Evolutionary conservation across 352 stramenopile genomes (phyloP).

Genomic region (Globisporangium viniferum): DNA sequence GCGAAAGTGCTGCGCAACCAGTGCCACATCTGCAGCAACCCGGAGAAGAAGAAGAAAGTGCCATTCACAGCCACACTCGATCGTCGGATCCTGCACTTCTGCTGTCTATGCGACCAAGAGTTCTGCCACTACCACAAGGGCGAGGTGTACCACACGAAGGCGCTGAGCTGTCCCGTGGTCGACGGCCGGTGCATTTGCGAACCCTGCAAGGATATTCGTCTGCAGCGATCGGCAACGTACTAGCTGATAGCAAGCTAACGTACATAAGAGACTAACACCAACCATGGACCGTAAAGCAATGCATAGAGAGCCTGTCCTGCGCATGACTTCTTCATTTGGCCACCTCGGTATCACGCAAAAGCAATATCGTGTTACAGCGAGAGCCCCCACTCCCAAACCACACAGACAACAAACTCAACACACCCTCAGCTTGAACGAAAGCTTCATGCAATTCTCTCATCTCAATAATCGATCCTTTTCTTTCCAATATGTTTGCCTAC

Average conservation of each 20-base stretch:
- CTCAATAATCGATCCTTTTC: neutral
- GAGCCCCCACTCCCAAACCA: neutral
- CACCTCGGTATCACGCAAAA: neutral
- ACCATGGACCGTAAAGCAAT: neutral
- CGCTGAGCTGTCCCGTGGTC: slow-evolving; percentile 73
- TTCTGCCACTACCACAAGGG: slow-evolving; percentile 86
- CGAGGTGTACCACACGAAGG: slow-evolving; percentile 75
- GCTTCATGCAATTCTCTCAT: neutral
- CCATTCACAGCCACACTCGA: slow-evolving; percentile 65
- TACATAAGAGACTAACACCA: neutral
- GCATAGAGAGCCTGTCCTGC: neutral
- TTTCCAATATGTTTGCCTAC: neutral
- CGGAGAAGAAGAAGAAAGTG: slow-evolving; percentile 59
- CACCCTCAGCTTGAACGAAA: neutral
- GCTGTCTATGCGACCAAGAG: slow-evolving; percentile 70
- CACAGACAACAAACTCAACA: neutral
- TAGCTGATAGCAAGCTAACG: slow-evolving; percentile 9
- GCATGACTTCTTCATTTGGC: neutral
- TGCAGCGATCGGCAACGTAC: slow-evolving; percentile 52
- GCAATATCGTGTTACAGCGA: neutral
- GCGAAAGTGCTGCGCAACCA: slow-evolving; percentile 47
- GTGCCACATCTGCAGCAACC: slow-evolving; percentile 74
- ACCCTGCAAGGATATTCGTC: slow-evolving; percentile 63
- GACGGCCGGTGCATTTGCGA: slow-evolving; percentile 74
- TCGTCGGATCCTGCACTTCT: slow-evolving; percentile 76